phyloP scores from a whole-genome alignment of 306 rosid genomes.

The Vicia sativa region DNA sequence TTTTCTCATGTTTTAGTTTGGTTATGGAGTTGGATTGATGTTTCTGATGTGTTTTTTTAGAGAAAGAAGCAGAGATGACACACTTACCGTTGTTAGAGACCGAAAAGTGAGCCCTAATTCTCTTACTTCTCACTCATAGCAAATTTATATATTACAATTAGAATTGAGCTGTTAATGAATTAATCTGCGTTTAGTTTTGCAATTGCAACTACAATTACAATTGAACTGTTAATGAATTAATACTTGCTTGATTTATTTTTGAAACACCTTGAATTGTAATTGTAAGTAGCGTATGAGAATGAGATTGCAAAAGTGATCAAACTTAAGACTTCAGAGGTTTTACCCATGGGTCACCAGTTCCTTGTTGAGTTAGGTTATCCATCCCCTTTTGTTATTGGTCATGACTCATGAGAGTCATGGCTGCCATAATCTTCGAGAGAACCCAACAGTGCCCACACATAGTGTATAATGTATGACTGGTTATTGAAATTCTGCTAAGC shows the following conservation, averaged over 20 bases:
- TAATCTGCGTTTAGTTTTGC: background rate
- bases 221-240: slow-evolving; percentile 10
- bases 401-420: too few relatives aligned
- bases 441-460: too few relatives aligned
- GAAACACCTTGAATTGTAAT: background rate
- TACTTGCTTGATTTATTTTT: slow-evolving; percentile 23
- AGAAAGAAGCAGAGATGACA: slow-evolving; percentile 66
- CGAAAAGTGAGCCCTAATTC: slow-evolving; percentile 64
- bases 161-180: slow-evolving; percentile 7
- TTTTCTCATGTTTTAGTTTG: background rate
- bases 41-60: slow-evolving; percentile 42
- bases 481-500: too few relatives aligned
- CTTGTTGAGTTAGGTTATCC: too few relatives aligned
- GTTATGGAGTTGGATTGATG: slow-evolving; percentile 27
- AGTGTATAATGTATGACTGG: too few relatives aligned
- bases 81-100: slow-evolving; percentile 48
- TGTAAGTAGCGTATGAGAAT: too few relatives aligned
- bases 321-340: too few relatives aligned
- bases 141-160: slow-evolving; percentile 2
- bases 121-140: slow-evolving; percentile 5
- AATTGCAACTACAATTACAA: background rate
- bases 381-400: too few relatives aligned
- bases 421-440: too few relatives aligned
- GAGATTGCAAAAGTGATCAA: too few relatives aligned
- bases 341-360: too few relatives aligned